phyloP scores from a whole-genome alignment of 225 moss, liverwort and hornwort genomes.

The Anthoceros angustus region DNA sequence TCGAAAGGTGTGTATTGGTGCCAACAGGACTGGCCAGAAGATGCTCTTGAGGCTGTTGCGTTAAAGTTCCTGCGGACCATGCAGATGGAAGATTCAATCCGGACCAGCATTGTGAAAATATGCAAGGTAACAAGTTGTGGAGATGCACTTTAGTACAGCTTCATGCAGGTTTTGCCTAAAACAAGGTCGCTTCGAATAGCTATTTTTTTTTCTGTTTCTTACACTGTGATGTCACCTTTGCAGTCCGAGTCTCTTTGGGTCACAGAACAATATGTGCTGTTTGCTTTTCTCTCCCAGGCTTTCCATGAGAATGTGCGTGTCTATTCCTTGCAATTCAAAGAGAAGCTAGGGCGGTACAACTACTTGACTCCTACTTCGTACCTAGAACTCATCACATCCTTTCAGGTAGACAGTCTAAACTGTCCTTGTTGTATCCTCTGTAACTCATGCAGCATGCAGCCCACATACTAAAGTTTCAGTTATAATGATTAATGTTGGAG shows the following conservation, averaged over 20 bases:
- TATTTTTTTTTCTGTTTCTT: no score
- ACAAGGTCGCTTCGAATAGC: no score
- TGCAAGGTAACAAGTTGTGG: no score
- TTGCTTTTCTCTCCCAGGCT: conserved; percentile 18
- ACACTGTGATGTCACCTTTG: no score
- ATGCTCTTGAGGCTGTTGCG: conserved; percentile 82
- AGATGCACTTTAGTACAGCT: no score
- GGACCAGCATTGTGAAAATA: conserved; percentile 52
- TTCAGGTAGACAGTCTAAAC: conserved; percentile 34
- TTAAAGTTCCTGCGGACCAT: conserved; percentile 62
- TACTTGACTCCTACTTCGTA: conserved; percentile 87
- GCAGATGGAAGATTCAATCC: conserved; percentile 51
- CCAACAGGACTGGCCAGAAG: conserved; percentile 76
- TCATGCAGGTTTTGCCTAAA: no score
- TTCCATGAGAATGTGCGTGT: conserved; percentile 61
- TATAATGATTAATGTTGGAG: not conserved
- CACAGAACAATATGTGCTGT: not conserved
- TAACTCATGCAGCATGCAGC: no score
- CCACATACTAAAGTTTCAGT: no score
- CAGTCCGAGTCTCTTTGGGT: not conserved
- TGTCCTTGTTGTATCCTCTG: not conserved
- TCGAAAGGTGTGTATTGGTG: not conserved
- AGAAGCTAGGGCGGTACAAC: conserved; percentile 49
- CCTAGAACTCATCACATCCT: conserved; percentile 66
- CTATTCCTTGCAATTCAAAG: conserved; percentile 50